These are phyloP conservation scores for Crepidotus variabilis DNA, from an alignment of 768 basidiomycete genomes.

Conservation along the genomic window DNA sequence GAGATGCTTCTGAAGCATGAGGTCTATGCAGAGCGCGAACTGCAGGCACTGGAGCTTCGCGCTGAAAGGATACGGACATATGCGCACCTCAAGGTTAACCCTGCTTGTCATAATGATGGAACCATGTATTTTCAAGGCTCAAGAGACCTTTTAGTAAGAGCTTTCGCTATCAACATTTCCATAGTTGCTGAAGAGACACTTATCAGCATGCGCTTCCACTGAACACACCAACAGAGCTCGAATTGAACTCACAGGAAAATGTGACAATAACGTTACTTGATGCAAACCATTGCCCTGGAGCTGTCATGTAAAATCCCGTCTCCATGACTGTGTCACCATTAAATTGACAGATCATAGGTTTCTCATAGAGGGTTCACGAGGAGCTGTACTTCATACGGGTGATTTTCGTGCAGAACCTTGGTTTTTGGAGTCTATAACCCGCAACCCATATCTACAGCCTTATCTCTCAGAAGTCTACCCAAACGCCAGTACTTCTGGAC, in stretches of 20 bases:
- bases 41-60: conserved; percentile 47
- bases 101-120: conserved; percentile 43
- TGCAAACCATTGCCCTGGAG: conserved; percentile 94
- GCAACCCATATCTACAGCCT: conserved; percentile 69
- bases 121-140: conserved; percentile 44
- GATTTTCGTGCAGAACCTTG: conserved; percentile 88
- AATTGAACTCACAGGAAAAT: conserved; percentile 49
- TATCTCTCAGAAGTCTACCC: conserved; percentile 43
- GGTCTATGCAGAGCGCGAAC: conserved; percentile 57
- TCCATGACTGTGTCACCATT: neutral
- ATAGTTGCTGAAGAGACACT: neutral
- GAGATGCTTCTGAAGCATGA: conserved; percentile 82
- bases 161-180: neutral
- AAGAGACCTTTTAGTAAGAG: conserved; percentile 65
- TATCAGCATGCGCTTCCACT: conserved; percentile 54
- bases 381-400: conserved; percentile 86
- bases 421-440: conserved; percentile 64
- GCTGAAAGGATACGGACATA: conserved; percentile 57
- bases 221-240: conserved; percentile 59
- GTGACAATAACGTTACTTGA: conserved; percentile 81
- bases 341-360: conserved; percentile 51
- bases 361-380: conserved; percentile 66
- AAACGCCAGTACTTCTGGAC: neutral
- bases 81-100: conserved; percentile 61
- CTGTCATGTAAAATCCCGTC: conserved; percentile 63